A percentile compares a stretch with the other conserved stretches of the same genome.
Evolutionary conservation across 225 moss, liverwort and hornwort genomes (phyloP).

Genomic region (Marchantia paleacea): DNA sequence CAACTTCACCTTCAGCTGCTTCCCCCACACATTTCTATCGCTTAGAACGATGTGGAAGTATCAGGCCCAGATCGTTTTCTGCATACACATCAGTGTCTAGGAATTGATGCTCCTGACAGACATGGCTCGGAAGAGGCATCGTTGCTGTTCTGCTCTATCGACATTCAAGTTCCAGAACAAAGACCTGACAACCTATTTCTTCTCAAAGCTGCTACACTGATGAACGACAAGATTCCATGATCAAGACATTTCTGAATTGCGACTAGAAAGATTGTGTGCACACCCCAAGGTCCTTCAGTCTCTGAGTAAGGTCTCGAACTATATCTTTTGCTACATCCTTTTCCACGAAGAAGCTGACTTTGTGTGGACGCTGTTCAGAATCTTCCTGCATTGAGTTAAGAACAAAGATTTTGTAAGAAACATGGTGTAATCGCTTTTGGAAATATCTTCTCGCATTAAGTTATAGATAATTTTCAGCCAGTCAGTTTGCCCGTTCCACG

Average conservation of each 20-base stretch:
- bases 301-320: slow-evolving; percentile 43
- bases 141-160: not conserved
- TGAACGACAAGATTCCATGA: not conserved
- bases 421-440: not conserved
- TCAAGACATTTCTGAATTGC: not conserved
- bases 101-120: not conserved
- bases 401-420: not conserved
- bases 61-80: not conserved
- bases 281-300: slow-evolving; percentile 55
- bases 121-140: not conserved
- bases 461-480: too few species aligned
- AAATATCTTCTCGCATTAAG: not conserved
- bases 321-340: slow-evolving; percentile 52
- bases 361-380: slow-evolving; percentile 71
- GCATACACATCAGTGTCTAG: not conserved
- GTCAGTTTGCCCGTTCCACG: not conserved
- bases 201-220: not conserved
- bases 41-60: not conserved
- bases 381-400: slow-evolving; percentile 46
- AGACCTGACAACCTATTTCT: not conserved
- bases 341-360: slow-evolving; percentile 71
- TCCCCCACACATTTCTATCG: slow-evolving; percentile 9
- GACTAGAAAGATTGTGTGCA: not conserved
- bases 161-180: not conserved
- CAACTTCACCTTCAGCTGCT: slow-evolving; percentile 62